Base-by-base conservation (phyloP, 805 yeast species). In the Nakazawaea ambrosiae region DNA sequence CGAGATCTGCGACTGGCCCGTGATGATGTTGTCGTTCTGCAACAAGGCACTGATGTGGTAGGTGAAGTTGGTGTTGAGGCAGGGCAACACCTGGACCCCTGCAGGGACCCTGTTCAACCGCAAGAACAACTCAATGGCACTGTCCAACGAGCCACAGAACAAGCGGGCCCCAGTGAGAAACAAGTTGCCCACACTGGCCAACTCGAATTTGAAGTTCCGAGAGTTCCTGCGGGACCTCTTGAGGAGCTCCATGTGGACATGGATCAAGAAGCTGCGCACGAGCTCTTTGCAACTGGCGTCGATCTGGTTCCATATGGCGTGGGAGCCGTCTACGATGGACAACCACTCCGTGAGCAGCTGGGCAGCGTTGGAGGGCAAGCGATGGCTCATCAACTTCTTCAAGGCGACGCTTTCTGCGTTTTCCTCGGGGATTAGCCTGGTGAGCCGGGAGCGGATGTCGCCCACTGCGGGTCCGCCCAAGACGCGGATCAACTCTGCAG, bases 391-490 rank as follows among this genome's bases (percentile, higher is more conserved):
- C 26, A 75, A 43, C 1, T 49, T 54, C 14, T 65, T 54, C 25
- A 71, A 44, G 0, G 52, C 18, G 15, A 11, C 25, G 16, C 35
- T 27, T 15, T 39, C 51, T 11, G 42, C 50, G 31, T 64, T 63
- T 7, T 28, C 39, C 23, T 68, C 71, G 1, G 87, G 81, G 25
- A 86, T 80, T 41, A 89, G 59, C 37, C 89, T 60, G 0, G 87
- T 83, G 20, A 88, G 67, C 39, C 97, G 58, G 0, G 95, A 85
- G 34, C 97, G 63, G 2, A 89, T 68, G 53, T 89, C 97, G 2
- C 97, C 97, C 37, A 89, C 86, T 0, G 97, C 96, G 3, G 96
- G 95, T 0, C 97, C 97, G 2, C 96, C 96, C 14, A 89, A 66
- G 2, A 87, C 85, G 11, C 96, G 61, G 5, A 88, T 67, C 18